Conservation (phyloP, 1,284 basidiomycete genomes). For the Sphagnurus paluster region DNA sequence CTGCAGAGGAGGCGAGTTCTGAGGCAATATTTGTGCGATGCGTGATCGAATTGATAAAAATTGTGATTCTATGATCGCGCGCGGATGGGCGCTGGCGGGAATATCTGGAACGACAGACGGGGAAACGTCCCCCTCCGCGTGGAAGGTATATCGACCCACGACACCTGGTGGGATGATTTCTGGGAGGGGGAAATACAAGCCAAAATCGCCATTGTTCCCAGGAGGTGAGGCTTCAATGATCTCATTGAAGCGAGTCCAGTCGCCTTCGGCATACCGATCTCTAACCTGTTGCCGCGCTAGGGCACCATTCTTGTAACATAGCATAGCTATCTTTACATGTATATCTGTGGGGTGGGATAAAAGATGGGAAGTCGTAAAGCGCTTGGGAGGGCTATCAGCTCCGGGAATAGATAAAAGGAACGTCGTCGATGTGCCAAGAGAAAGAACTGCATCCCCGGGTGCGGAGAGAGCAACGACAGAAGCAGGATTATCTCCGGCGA, state of each 20-base stretch:
- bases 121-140: conserved; percentile 22
- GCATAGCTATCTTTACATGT: conserved; percentile 71
- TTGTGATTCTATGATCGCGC: conserved; percentile 87
- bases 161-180: conserved; percentile 84
- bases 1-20: conserved; percentile 55
- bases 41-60: conserved; percentile 78
- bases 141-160: conserved; percentile 67
- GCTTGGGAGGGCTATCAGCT: conserved; percentile 54
- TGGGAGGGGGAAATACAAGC: conserved; percentile 77
- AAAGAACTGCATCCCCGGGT: conserved; percentile 87
- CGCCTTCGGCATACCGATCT: conserved; percentile 59
- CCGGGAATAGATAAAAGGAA: conserved; percentile 78
- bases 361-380: conserved; percentile 76
- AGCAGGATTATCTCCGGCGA: conserved; percentile 92
- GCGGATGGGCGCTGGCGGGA: conserved; percentile 58
- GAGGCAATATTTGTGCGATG: conserved; percentile 66
- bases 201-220: conserved; percentile 62
- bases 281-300: conserved; percentile 81
- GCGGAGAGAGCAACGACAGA: conserved; percentile 79
- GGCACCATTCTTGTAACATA: conserved; percentile 85
- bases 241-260: conserved; percentile 77
- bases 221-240: conserved; percentile 58
- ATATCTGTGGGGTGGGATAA: conserved; percentile 67
- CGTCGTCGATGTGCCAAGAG: conserved; percentile 91
- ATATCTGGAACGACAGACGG: conserved; percentile 37